Conservation (phyloP, 495 filamentous ascomycete species). For the Gamarada debralockiae region DNA sequence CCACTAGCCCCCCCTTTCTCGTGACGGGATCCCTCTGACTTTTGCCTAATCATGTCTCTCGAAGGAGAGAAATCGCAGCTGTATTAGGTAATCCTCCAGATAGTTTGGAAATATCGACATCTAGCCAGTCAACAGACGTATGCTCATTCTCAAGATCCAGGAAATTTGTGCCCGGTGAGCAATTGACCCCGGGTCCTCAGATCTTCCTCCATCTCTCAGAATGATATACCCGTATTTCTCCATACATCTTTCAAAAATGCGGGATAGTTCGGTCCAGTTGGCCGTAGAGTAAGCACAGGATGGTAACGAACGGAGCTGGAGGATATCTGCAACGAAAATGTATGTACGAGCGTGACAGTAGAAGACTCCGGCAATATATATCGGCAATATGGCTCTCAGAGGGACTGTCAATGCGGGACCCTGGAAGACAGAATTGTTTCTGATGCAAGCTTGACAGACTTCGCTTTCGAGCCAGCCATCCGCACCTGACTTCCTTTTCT, state of each 20-base stretch:
- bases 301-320: slow-evolving; percentile 3
- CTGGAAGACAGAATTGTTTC: neutral
- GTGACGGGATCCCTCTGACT: no score
- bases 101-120: no score
- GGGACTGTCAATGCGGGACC: neutral
- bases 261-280: slow-evolving; percentile 3
- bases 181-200: no score
- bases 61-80: no score
- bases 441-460: neutral
- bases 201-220: no score
- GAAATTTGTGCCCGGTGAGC: no score
- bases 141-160: no score
- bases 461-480: neutral
- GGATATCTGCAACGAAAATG: slow-evolving; percentile 2
- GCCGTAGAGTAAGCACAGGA: neutral
- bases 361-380: neutral
- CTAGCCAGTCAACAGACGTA: no score
- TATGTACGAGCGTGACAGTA: slow-evolving; percentile 2
- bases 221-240: no score
- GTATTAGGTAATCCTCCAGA: no score
- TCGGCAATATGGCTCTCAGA: neutral
- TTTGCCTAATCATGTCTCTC: no score
- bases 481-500: neutral
- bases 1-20: no score
- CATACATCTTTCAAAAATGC: slow-evolving; percentile 1